Percentiles rank a stretch among this genome's conserved stretches.
Evolutionary conservation across 2,329 filamentous ascomycete species (phyloP).

Genomic region (Apiospora arundinis): DNA sequence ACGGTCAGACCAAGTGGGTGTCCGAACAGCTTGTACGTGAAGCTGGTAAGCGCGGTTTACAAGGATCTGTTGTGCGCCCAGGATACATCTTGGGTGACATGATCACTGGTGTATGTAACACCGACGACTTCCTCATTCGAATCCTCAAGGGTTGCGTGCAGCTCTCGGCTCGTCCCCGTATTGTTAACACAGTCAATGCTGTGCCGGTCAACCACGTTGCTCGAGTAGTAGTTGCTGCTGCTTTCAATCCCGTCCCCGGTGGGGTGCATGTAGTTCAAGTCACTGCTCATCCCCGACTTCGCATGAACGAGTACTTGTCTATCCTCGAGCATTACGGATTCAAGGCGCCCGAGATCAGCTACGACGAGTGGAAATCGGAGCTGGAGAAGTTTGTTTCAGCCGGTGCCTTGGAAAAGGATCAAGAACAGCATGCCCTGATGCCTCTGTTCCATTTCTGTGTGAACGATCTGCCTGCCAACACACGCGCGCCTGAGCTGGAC

Average conservation of each 20-base stretch:
- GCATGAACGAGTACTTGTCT: slow-evolving; percentile 79
- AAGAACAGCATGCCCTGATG: slow-evolving; percentile 75
- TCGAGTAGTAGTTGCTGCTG: slow-evolving; percentile 77
- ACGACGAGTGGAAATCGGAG: slow-evolving; percentile 70
- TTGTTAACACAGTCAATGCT: slow-evolving; percentile 87
- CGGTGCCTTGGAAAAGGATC: slow-evolving; percentile 49
- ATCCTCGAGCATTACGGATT: slow-evolving; percentile 77
- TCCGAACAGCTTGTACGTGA: slow-evolving; percentile 73
- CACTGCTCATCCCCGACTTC: slow-evolving; percentile 78
- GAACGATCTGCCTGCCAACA: slow-evolving; percentile 71
- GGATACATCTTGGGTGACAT: slow-evolving; percentile 85
- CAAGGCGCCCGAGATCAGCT: slow-evolving; percentile 68
- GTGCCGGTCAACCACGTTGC: slow-evolving; percentile 87
- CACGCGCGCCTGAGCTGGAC: slow-evolving; percentile 75
- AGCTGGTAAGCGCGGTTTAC: slow-evolving; percentile 78
- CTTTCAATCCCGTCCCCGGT: slow-evolving; percentile 64
- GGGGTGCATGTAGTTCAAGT: slow-evolving; percentile 72
- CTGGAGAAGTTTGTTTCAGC: slow-evolving; percentile 71
- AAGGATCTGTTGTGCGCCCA: slow-evolving; percentile 77
- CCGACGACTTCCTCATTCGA: slow-evolving; percentile 89
- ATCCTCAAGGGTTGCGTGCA: slow-evolving; percentile 90
- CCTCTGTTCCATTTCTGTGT: slow-evolving; percentile 78
- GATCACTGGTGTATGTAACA: slow-evolving; percentile 73
- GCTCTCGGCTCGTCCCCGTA: slow-evolving; percentile 73
- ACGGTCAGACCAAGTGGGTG: slow-evolving; percentile 88